phyloP scores from a whole-genome alignment of 768 basidiomycete genomes.

The Tulasnella sp. region DNA sequence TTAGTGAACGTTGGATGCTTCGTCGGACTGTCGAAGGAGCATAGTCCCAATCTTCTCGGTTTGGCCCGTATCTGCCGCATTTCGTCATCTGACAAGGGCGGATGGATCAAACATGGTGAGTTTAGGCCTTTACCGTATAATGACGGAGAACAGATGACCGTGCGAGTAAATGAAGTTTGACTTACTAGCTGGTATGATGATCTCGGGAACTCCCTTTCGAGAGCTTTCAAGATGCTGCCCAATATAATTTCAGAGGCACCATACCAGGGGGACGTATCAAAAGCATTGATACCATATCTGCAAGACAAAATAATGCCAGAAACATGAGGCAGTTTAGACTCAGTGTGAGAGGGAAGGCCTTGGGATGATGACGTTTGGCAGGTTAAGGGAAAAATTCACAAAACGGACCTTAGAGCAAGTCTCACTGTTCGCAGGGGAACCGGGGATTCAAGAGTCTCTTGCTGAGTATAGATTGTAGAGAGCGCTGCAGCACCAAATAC shows the following conservation, averaged over 20 bases:
- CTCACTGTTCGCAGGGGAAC: constrained; percentile 53
- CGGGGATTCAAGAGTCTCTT: constrained; percentile 42
- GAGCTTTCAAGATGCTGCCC: constrained; percentile 43
- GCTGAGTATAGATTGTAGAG: constrained; percentile 51
- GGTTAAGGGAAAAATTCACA: too few relatives aligned
- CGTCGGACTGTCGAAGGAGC: constrained; percentile 48
- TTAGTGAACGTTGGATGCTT: constrained; percentile 52
- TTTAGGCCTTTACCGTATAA: neutral
- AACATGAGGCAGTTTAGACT: neutral
- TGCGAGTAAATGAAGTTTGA: constrained; percentile 11
- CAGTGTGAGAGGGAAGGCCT: neutral
- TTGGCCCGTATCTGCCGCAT: constrained; percentile 59
- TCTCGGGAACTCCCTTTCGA: constrained; percentile 61
- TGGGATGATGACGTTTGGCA: too few relatives aligned
- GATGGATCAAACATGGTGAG: neutral
- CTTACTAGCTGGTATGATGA: constrained; percentile 60
- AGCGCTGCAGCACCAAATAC: constrained; percentile 64
- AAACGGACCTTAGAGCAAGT: constrained; percentile 56
- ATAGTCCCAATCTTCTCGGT: constrained; percentile 54
- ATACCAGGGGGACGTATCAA: constrained; percentile 76
- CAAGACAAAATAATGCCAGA: constrained; percentile 1
- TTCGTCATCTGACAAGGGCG: constrained; percentile 57
- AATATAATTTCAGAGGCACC: constrained; percentile 67
- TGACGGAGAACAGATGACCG: neutral
- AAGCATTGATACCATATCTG: constrained; percentile 68